Evolutionary conservation across 257 asterid species (phyloP).

Genomic region (Coffea canephora): DNA sequence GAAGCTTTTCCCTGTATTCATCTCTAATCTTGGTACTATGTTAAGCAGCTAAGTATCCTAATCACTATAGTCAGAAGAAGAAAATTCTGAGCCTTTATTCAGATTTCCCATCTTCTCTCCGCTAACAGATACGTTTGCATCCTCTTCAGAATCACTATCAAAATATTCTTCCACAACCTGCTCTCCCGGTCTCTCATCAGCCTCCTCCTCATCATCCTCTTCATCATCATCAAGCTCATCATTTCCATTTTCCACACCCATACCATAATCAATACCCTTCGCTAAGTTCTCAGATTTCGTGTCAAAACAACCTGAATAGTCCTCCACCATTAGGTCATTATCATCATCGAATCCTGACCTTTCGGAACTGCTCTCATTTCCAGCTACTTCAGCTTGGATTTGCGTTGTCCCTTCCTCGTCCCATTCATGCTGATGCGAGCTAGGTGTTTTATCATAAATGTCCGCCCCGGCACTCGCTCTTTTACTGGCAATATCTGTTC

Average conservation of each 20-base stretch:
- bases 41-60: conserved; percentile 20
- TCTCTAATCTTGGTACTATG: not conserved
- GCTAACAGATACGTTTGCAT: conserved; percentile 32
- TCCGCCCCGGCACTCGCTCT: conserved; percentile 14
- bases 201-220: conserved; percentile 32
- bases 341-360: conserved; percentile 45
- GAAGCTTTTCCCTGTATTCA: not conserved
- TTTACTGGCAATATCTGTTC: conserved; percentile 10
- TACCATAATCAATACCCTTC: conserved; percentile 19
- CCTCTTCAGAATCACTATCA: conserved; percentile 47
- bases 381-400: conserved; percentile 34
- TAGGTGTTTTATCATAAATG: conserved; percentile 23
- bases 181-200: conserved; percentile 27
- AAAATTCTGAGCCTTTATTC: conserved; percentile 38
- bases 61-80: conserved; percentile 66
- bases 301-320: conserved; percentile 26
- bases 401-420: conserved; percentile 29
- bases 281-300: conserved; percentile 18
- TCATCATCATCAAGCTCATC: conserved; percentile 21
- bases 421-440: conserved; percentile 33
- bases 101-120: conserved; percentile 31
- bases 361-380: conserved; percentile 49
- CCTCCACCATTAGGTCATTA: conserved; percentile 31
- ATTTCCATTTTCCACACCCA: conserved; percentile 23
- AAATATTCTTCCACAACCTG: conserved; percentile 36